Conservation (phyloP, 1,284 basidiomycete species). For the Leccinum fallax region DNA sequence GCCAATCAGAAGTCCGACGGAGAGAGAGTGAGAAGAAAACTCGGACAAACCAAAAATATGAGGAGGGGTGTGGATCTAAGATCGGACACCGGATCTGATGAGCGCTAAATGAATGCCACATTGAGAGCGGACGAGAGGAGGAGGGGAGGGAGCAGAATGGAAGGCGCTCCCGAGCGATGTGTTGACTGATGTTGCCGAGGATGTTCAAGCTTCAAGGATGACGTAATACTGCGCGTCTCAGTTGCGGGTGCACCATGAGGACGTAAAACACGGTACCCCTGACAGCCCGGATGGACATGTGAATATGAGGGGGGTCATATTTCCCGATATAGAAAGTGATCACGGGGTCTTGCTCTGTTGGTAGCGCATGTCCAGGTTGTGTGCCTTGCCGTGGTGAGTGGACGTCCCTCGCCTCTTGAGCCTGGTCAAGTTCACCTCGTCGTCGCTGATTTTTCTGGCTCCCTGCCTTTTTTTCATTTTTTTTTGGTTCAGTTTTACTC, state of each 20-base stretch:
- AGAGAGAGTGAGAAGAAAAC: conserved; percentile 5
- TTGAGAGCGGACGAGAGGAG: not conserved
- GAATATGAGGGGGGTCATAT: conserved; percentile 27
- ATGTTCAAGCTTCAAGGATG: conserved; percentile 14
- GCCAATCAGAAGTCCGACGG: conserved; percentile 16
- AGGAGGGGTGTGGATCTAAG: not conserved
- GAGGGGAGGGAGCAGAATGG: conserved; percentile 7
- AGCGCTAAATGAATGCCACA: conserved; percentile 12
- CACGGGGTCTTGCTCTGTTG: conserved; percentile 21
- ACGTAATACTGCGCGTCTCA: conserved; percentile 22
- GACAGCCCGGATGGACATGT: conserved; percentile 23
- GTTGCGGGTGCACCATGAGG: conserved; percentile 27
- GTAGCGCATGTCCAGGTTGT: conserved; percentile 13
- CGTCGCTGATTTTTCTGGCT: conserved; percentile 3
- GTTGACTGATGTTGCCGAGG: conserved; percentile 12
- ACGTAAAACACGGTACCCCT: conserved; percentile 23
- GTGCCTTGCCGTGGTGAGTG: conserved; percentile 21
- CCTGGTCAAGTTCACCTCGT: conserved; percentile 19
- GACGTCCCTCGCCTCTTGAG: conserved; percentile 24
- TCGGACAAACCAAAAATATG: conserved; percentile 12
- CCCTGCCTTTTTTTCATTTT: not conserved
- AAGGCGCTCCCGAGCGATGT: conserved; percentile 20
- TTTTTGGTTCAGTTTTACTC: conserved; percentile 12
- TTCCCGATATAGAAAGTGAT: not conserved
- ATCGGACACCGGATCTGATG: conserved; percentile 14